Evolutionary conservation across 2,329 filamentous ascomycete genomes (phyloP).

Genomic region (Penicillium sp.): DNA sequence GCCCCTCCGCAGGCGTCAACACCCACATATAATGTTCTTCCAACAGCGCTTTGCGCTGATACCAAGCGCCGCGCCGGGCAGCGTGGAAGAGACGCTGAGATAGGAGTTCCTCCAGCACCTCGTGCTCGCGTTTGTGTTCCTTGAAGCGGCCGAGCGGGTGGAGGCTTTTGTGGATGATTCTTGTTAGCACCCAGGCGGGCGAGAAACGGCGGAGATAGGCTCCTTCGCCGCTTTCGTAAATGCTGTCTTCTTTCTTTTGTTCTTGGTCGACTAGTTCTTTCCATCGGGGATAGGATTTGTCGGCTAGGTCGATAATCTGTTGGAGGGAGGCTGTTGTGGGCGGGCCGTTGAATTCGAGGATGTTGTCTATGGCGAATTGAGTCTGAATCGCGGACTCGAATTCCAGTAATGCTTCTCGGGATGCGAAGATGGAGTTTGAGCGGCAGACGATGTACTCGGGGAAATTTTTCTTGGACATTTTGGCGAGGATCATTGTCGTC

Average conservation of each 20-base stretch:
- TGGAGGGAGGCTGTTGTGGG: conserved; percentile 63
- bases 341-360: conserved; percentile 74
- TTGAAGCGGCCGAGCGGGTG: conserved; percentile 78
- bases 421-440: conserved; percentile 81
- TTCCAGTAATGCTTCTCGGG: conserved; percentile 70
- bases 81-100: conserved; percentile 79
- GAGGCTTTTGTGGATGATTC: conserved; percentile 84
- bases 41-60: conserved; percentile 86
- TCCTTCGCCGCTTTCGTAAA: conserved; percentile 80
- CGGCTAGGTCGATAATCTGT: conserved; percentile 66
- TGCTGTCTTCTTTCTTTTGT: conserved; percentile 67
- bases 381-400: conserved; percentile 83
- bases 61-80: conserved; percentile 83
- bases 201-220: conserved; percentile 86
- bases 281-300: conserved; percentile 79
- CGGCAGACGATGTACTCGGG: conserved; percentile 86
- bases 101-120: conserved; percentile 69
- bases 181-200: conserved; percentile 87
- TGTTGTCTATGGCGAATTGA: conserved; percentile 74
- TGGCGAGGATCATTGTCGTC: conserved; percentile 88
- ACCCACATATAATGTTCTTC: conserved; percentile 92
- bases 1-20: conserved; percentile 49
- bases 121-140: conserved; percentile 71
- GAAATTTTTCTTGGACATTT: conserved; percentile 82
- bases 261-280: conserved; percentile 67